Percentiles rank a stretch among this genome's conserved stretches.
These are phyloP conservation scores for Hamigera avellanea DNA, from an alignment of 495 filamentous ascomycete species.

Conservation along the genomic window DNA sequence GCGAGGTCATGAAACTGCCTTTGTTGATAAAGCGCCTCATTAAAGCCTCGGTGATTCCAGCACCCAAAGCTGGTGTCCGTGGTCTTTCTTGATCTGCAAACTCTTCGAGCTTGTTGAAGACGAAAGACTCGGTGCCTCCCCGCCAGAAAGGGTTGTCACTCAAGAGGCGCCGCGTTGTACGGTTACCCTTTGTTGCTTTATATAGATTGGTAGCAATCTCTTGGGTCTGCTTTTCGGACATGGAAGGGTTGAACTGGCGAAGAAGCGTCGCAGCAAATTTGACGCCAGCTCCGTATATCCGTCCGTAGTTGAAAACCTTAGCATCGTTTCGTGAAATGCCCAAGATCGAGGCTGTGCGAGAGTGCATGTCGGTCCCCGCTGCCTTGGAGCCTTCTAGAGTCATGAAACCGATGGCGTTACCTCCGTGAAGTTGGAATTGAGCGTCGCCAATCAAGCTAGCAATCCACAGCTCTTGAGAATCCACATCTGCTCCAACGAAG, in stretches of 20 bases:
- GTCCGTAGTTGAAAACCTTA: slow-evolving; percentile 97
- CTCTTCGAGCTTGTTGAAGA: slow-evolving; percentile 96
- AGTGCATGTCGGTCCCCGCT: slow-evolving; percentile 89
- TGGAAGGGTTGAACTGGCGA: slow-evolving; percentile 78
- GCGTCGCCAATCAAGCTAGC: slow-evolving; percentile 91
- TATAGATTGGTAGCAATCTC: slow-evolving; percentile 73
- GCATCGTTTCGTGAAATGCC: slow-evolving; percentile 91
- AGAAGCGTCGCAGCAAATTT: slow-evolving; percentile 87
- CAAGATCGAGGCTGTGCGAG: slow-evolving; percentile 80
- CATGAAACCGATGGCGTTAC: slow-evolving; percentile 98
- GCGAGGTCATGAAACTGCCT: slow-evolving; percentile 86
- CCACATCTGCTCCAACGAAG: slow-evolving; percentile 95
- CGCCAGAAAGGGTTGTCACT: slow-evolving; percentile 79
- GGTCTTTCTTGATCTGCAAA: slow-evolving; percentile 92
- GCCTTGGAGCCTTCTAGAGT: slow-evolving; percentile 92
- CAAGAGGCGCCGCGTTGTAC: slow-evolving; percentile 56
- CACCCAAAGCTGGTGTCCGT: slow-evolving; percentile 85
- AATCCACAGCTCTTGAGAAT: slow-evolving; percentile 99
- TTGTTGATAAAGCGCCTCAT: slow-evolving; percentile 78
- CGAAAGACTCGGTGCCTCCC: slow-evolving; percentile 90
- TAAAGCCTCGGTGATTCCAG: slow-evolving; percentile 91
- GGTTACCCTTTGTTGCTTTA: slow-evolving; percentile 75
- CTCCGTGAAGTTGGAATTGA: slow-evolving; percentile 85
- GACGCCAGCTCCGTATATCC: slow-evolving; percentile 91
- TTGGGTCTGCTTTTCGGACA: slow-evolving; percentile 65